A percentile compares a stretch with the other conserved stretches of the same genome.
phyloP scores from a whole-genome alignment of 2,329 filamentous ascomycete genomes.

The Verticillium nonalfalfae region DNA sequence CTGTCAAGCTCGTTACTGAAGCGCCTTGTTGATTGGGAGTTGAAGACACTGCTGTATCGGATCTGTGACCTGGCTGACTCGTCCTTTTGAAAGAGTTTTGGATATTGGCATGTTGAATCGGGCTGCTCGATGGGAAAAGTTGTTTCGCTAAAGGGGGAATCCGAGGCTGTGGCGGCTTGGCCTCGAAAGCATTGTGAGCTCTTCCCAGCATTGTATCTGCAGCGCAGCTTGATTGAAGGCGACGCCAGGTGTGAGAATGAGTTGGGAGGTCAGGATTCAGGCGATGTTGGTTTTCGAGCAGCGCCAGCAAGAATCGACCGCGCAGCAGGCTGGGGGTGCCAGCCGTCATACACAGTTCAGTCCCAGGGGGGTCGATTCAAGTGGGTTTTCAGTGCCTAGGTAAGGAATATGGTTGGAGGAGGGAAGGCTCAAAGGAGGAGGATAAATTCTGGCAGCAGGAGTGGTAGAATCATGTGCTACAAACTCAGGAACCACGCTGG shows the following conservation, averaged over 20 bases:
- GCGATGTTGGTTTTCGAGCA: background rate
- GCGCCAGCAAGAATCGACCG: background rate
- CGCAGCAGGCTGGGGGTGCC: background rate
- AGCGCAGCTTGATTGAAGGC: background rate
- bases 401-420: background rate
- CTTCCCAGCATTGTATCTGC: conserved; percentile 27
- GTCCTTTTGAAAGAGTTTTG: conserved; percentile 40
- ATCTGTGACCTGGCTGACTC: conserved; percentile 22
- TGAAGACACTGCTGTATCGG: background rate
- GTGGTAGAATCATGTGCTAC: background rate
- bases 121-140: conserved; percentile 52
- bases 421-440: background rate
- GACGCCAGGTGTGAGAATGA: background rate
- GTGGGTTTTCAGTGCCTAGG: background rate
- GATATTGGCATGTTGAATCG: conserved; percentile 39
- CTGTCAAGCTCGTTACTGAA: conserved; percentile 16
- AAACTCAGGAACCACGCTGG: background rate
- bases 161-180: conserved; percentile 25
- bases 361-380: background rate
- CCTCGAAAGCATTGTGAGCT: conserved; percentile 29
- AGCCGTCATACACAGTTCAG: background rate
- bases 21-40: background rate
- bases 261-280: background rate
- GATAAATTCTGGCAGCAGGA: background rate
- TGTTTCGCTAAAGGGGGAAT: conserved; percentile 36